Percentiles rank a stretch among this genome's conserved stretches.
These are phyloP conservation scores for Solanum raphanifolium DNA, from an alignment of 257 asterid genomes.

Conservation along the genomic window DNA sequence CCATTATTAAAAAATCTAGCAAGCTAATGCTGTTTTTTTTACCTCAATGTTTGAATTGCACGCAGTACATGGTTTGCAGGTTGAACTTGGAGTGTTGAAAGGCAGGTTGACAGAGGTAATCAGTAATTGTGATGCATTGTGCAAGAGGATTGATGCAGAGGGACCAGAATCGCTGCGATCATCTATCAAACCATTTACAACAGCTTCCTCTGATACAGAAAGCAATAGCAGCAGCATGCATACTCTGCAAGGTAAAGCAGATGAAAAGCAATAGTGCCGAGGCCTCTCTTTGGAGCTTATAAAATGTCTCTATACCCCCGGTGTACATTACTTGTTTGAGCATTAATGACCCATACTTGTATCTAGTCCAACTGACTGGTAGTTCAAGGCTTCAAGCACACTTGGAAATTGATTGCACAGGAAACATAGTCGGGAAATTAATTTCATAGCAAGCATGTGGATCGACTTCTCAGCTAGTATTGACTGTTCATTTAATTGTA, in stretches of 20 bases:
- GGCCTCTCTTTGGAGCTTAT: not conserved
- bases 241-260: not conserved
- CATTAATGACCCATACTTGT: not conserved
- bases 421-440: not conserved
- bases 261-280: not conserved
- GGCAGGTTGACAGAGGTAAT: conserved; percentile 91
- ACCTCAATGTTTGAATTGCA: conserved; percentile 7
- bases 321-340: not conserved
- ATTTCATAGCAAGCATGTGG: not conserved
- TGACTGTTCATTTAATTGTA: not conserved
- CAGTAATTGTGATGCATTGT: conserved; percentile 84
- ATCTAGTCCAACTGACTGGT: not conserved
- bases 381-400: not conserved
- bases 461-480: not conserved
- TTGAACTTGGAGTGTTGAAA: conserved; percentile 86
- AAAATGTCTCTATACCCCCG: not conserved
- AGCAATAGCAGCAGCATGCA: not conserved
- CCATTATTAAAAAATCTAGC: not conserved
- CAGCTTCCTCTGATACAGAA: conserved; percentile 22
- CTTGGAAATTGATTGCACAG: not conserved
- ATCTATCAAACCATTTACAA: conserved; percentile 50
- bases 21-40: not conserved
- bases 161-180: conserved; percentile 79
- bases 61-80: conserved; percentile 78
- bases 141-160: conserved; percentile 68